These are phyloP conservation scores for Angophora floribunda DNA, from an alignment of 345 rosid genomes.

Conservation along the genomic window DNA sequence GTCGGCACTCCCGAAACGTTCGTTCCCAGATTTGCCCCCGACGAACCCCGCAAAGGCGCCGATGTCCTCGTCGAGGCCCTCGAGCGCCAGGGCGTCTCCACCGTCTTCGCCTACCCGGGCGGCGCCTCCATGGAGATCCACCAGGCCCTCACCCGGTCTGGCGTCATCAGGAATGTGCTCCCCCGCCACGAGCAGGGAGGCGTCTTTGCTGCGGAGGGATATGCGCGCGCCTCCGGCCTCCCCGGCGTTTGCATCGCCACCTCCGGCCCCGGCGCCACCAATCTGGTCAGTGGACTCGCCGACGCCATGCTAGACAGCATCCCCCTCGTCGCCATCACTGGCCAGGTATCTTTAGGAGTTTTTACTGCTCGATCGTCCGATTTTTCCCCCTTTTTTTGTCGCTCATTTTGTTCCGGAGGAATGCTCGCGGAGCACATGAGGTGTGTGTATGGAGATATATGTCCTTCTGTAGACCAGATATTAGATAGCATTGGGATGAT, in stretches of 20 bases:
- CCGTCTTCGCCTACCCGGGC: conserved; percentile 87
- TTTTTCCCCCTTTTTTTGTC: neutral
- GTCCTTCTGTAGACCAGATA: neutral
- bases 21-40: conserved; percentile 36
- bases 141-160: conserved; percentile 83
- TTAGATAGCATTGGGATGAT: neutral
- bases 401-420: neutral
- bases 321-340: conserved; percentile 79
- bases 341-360: conserved; percentile 36
- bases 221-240: conserved; percentile 72
- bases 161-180: conserved; percentile 60
- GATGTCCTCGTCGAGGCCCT: conserved; percentile 91
- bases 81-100: conserved; percentile 70
- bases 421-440: neutral
- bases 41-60: conserved; percentile 84
- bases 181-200: conserved; percentile 99
- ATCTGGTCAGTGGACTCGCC: conserved; percentile 83
- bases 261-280: conserved; percentile 90
- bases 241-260: conserved; percentile 96
- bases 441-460: neutral
- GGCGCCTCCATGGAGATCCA: conserved; percentile 99
- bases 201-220: conserved; percentile 88
- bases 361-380: neutral
- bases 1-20: neutral
- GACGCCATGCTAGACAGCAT: conserved; percentile 85